These are phyloP conservation scores for Candida awuae DNA, from an alignment of 805 yeast species.

Conservation along the genomic window DNA sequence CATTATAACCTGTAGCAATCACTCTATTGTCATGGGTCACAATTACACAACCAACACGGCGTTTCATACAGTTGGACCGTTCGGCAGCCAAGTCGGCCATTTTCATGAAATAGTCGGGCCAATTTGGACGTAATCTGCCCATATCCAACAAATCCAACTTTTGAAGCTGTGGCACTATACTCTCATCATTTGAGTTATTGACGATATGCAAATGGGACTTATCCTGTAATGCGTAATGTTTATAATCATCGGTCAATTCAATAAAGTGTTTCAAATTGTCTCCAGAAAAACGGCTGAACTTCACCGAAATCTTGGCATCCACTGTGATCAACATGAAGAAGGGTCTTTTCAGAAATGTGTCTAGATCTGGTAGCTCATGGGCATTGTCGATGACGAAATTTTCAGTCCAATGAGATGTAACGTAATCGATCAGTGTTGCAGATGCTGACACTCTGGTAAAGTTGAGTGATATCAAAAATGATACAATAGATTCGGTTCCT, in stretches of 20 bases:
- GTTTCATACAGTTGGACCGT: slow-evolving; percentile 92
- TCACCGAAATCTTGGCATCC: slow-evolving; percentile 57
- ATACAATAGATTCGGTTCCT: slow-evolving; percentile 40
- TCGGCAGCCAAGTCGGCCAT: slow-evolving; percentile 89
- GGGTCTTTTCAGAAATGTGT: slow-evolving; percentile 57
- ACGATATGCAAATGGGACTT: slow-evolving; percentile 51
- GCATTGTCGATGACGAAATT: slow-evolving; percentile 53
- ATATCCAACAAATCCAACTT: slow-evolving; percentile 39
- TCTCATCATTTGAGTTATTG: slow-evolving; percentile 36
- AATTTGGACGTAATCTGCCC: slow-evolving; percentile 72
- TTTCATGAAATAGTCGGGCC: slow-evolving; percentile 96
- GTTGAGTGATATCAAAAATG: background rate
- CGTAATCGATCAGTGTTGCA: slow-evolving; percentile 45
- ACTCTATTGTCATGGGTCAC: slow-evolving; percentile 72
- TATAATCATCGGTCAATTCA: slow-evolving; percentile 26
- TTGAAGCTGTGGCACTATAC: slow-evolving; percentile 33
- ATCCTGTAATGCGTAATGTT: slow-evolving; percentile 22
- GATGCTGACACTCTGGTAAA: slow-evolving; percentile 18
- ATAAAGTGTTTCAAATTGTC: background rate
- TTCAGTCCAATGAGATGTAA: slow-evolving; percentile 58
- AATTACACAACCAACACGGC: slow-evolving; percentile 94
- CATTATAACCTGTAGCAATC: slow-evolving; percentile 94
- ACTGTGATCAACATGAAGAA: slow-evolving; percentile 74
- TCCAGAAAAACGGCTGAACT: slow-evolving; percentile 32
- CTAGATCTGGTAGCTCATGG: slow-evolving; percentile 34